These are phyloP conservation scores for Grifola frondosa DNA, from an alignment of 1,284 basidiomycete genomes.

Conservation along the genomic window DNA sequence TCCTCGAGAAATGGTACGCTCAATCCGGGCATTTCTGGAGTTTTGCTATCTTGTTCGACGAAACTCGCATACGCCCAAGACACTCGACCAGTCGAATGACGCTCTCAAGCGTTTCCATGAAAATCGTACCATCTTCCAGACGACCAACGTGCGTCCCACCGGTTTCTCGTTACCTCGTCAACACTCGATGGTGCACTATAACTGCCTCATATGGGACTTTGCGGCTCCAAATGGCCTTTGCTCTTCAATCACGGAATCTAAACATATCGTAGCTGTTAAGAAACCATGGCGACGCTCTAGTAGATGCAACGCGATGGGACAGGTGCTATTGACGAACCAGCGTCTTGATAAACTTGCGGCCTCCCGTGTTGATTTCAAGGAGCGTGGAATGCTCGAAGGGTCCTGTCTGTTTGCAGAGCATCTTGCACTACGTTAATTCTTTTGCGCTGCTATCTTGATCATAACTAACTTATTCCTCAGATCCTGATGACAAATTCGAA, in stretches of 20 bases:
- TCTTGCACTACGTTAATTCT: no score
- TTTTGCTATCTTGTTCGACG: slow-evolving; percentile 18
- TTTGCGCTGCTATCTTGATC: not conserved
- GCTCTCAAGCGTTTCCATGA: slow-evolving; percentile 11
- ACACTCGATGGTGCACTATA: slow-evolving; percentile 18
- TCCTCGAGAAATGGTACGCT: slow-evolving; percentile 9
- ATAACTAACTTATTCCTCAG: no score
- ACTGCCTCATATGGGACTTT: slow-evolving; percentile 14
- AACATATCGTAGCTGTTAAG: slow-evolving; percentile 25
- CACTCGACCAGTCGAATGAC: slow-evolving; percentile 5
- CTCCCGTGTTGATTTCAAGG: slow-evolving; percentile 6
- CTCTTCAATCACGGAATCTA: slow-evolving; percentile 22
- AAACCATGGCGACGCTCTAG: slow-evolving; percentile 20
- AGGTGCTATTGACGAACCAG: slow-evolving; percentile 16
- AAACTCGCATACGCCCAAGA: not conserved
- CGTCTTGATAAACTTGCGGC: slow-evolving; percentile 14
- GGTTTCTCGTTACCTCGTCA: slow-evolving; percentile 20
- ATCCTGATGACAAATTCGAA: not conserved
- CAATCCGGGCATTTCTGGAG: slow-evolving; percentile 12
- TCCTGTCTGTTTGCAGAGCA: no score
- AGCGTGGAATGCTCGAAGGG: slow-evolving; percentile 12
- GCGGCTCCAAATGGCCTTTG: slow-evolving; percentile 22
- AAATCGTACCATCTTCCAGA: slow-evolving; percentile 13
- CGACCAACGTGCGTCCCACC: slow-evolving; percentile 7
- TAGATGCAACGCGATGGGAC: slow-evolving; percentile 10